Percentiles rank a stretch among this genome's conserved stretches.
phyloP scores from a whole-genome alignment of 495 filamentous ascomycete species.

The Lophiotrema nucula region DNA sequence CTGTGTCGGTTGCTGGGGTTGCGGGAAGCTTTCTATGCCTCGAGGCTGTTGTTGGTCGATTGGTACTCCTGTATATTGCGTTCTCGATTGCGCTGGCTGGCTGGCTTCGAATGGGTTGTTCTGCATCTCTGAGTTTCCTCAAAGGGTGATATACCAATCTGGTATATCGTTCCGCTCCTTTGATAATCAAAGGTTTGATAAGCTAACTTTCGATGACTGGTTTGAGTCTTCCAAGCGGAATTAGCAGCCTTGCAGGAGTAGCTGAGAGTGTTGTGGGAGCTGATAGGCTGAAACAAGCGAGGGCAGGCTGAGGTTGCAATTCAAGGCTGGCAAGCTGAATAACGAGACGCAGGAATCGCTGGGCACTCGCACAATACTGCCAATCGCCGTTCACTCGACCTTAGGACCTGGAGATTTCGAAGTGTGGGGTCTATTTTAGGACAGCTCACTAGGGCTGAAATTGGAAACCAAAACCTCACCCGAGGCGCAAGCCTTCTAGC shows the following conservation, averaged over 20 bases:
- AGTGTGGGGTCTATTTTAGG: neutral
- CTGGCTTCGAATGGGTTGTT: neutral
- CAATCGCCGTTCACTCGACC: neutral
- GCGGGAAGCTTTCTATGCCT: slow-evolving; percentile 4
- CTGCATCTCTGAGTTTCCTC: neutral
- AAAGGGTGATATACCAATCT: slow-evolving; percentile 1
- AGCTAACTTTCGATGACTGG: neutral
- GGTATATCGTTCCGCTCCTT: slow-evolving; percentile 1
- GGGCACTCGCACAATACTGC: neutral
- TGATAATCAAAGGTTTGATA: slow-evolving; percentile 10
- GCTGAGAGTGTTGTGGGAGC: neutral
- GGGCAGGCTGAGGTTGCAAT: slow-evolving; percentile 17
- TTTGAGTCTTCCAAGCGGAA: neutral
- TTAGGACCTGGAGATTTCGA: neutral
- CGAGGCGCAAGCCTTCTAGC: slow-evolving; percentile 16
- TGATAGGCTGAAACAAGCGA: slow-evolving; percentile 1
- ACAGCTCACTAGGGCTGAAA: neutral
- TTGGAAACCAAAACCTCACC: neutral
- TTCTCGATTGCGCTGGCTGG: neutral
- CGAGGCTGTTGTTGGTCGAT: neutral
- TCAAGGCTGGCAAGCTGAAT: slow-evolving; percentile 5
- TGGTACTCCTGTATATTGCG: neutral
- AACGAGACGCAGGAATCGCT: too few species aligned
- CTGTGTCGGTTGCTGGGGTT: slow-evolving; percentile 2
- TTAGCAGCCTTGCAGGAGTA: neutral